phyloP scores from a whole-genome alignment of 179 eudicot genomes.

The Spergularia azorica region DNA sequence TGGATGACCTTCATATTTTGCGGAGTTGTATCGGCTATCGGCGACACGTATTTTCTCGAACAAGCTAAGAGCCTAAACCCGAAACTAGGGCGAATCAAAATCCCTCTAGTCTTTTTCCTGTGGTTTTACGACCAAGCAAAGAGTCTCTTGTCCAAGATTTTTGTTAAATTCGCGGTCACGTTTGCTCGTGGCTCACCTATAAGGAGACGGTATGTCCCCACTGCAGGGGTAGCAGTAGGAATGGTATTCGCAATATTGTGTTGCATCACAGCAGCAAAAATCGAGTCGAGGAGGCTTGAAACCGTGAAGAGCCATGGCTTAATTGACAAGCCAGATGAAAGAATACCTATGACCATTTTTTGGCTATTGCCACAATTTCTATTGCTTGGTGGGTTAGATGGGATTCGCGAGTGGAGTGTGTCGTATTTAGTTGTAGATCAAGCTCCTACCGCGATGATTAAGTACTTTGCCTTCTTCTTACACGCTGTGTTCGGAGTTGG shows the following conservation, averaged over 20 bases:
- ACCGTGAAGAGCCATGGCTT: conserved; percentile 38
- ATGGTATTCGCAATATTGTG: conserved; percentile 47
- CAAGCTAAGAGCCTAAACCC: conserved; percentile 49
- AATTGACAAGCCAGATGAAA: conserved; percentile 42
- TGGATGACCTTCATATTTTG: conserved; percentile 52
- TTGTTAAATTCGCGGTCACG: neutral
- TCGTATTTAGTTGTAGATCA: conserved; percentile 34
- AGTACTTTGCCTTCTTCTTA: conserved; percentile 22
- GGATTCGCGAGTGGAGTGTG: conserved; percentile 26
- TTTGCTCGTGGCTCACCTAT: neutral
- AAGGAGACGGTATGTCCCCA: conserved; percentile 27
- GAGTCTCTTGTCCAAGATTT: conserved; percentile 13
- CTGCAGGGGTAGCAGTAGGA: conserved; percentile 39
- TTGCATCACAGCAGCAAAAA: conserved; percentile 56
- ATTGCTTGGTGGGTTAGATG: conserved; percentile 48
- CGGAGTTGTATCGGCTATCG: conserved; percentile 50
- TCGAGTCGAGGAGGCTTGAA: conserved; percentile 46
- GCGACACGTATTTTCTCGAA: conserved; percentile 58
- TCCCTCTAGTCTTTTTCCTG: conserved; percentile 42
- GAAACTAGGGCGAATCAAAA: conserved; percentile 36
- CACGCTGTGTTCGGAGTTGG: conserved; percentile 45
- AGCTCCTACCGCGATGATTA: conserved; percentile 30
- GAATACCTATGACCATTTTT: conserved; percentile 55
- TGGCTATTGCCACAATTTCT: conserved; percentile 60
- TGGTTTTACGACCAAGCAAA: conserved; percentile 28